Evolutionary conservation across 1,284 basidiomycete species (phyloP).

Genomic region (Schizophyllum amplum): DNA sequence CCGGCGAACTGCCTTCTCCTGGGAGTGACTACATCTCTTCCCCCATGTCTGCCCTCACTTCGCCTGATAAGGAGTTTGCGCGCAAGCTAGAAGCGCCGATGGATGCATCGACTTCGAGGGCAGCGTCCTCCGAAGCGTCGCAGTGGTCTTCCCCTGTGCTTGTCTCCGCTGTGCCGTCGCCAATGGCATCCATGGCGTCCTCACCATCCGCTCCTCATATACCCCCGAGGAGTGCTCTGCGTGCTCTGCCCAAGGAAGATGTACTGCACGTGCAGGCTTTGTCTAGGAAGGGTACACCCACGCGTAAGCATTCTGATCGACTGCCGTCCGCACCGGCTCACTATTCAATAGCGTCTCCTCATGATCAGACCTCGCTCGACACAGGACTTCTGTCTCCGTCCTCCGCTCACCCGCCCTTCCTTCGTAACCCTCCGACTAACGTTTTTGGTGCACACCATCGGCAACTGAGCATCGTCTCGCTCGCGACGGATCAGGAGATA

Average conservation of each 20-base stretch:
- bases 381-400: conserved; percentile 10
- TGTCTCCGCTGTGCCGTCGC: not conserved
- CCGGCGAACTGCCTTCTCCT: too few species aligned
- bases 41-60: not conserved
- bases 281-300: not conserved
- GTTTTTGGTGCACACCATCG: not conserved
- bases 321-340: not conserved
- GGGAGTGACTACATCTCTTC: not conserved
- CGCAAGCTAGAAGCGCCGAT: not conserved
- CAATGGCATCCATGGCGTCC: not conserved
- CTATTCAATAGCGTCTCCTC: not conserved
- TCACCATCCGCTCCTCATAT: not conserved
- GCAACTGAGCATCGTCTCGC: conserved; percentile 9
- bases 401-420: not conserved
- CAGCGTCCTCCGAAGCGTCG: not conserved
- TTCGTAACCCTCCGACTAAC: not conserved
- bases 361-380: not conserved
- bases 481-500: conserved; percentile 12
- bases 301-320: not conserved
- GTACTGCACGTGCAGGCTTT: not conserved
- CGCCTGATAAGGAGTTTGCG: not conserved
- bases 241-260: conserved; percentile 1
- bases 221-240: not conserved
- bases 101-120: not conserved
- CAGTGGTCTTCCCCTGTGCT: not conserved